phyloP scores from a whole-genome alignment of 306 rosid genomes.

The Pyrus betulifolia region DNA sequence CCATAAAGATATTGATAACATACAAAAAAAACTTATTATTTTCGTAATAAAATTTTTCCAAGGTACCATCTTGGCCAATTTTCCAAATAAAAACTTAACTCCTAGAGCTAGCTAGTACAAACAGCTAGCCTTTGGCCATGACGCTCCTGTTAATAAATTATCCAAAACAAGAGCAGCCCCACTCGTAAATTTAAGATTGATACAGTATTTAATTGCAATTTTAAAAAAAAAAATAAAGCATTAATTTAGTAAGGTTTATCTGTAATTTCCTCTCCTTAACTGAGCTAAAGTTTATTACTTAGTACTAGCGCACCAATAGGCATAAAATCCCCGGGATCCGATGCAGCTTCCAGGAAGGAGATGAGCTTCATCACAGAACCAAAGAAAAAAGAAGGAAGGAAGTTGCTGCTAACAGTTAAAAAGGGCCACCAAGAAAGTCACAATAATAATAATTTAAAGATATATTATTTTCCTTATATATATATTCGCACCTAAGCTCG shows the following conservation, averaged over 20 bases:
- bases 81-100: background rate
- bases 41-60: background rate
- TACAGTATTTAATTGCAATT: too few species aligned
- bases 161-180: background rate
- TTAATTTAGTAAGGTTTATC: background rate
- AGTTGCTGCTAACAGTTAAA: background rate
- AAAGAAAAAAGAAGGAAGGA: slow-evolving; percentile 6
- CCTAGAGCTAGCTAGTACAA: background rate
- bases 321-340: background rate
- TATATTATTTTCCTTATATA: background rate
- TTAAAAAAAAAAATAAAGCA: background rate
- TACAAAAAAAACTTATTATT: too few species aligned
- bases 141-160: background rate
- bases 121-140: background rate
- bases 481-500: background rate
- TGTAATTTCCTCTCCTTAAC: background rate
- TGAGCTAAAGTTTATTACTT: background rate
- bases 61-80: background rate
- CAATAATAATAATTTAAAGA: background rate
- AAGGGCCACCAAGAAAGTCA: background rate
- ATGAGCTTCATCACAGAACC: slow-evolving; percentile 4
- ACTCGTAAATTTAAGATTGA: background rate
- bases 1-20: background rate
- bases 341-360: slow-evolving; percentile 56
- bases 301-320: background rate